A percentile compares a stretch with the other conserved stretches of the same genome.
These are phyloP conservation scores for Syzygium grande DNA, from an alignment of 345 rosid genomes.

Conservation along the genomic window DNA sequence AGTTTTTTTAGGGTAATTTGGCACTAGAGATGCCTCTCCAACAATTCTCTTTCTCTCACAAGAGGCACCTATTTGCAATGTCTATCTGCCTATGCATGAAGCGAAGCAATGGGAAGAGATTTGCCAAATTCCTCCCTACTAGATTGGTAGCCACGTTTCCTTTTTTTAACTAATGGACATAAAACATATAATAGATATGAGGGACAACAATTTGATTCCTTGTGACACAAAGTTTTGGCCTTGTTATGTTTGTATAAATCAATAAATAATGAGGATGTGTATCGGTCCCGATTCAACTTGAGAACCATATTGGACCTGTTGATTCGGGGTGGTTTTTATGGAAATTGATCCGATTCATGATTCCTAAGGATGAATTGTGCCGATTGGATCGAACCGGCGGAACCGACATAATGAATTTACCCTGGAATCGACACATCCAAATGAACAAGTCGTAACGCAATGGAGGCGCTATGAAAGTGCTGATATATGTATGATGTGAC, in stretches of 20 bases:
- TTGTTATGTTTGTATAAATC: not conserved
- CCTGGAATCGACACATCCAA: accelerated
- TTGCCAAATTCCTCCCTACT: not conserved
- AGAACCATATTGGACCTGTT: not conserved
- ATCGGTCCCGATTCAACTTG: not conserved
- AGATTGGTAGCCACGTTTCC: not conserved
- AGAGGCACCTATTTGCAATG: not conserved
- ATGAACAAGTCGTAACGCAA: not conserved
- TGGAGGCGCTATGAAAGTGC: not conserved
- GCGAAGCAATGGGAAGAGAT: not conserved
- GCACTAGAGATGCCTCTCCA: not conserved
- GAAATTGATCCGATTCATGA: not conserved
- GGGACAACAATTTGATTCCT: not conserved
- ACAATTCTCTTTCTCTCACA: not conserved
- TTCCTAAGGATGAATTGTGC: not conserved
- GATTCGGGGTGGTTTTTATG: not conserved
- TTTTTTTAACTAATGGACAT: not conserved
- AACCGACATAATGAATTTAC: not conserved
- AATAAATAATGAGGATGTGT: not conserved
- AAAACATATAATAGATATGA: not conserved
- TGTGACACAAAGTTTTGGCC: not conserved
- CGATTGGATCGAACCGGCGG: accelerated
- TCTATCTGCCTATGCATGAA: not conserved
- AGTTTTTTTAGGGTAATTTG: not conserved
- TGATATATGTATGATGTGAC: not conserved